Evolutionary conservation across 2,329 filamentous ascomycete genomes (phyloP), one percentile per base, ranked within the genome.

Genomic region (Monosporascus cannonballus): DNA sequence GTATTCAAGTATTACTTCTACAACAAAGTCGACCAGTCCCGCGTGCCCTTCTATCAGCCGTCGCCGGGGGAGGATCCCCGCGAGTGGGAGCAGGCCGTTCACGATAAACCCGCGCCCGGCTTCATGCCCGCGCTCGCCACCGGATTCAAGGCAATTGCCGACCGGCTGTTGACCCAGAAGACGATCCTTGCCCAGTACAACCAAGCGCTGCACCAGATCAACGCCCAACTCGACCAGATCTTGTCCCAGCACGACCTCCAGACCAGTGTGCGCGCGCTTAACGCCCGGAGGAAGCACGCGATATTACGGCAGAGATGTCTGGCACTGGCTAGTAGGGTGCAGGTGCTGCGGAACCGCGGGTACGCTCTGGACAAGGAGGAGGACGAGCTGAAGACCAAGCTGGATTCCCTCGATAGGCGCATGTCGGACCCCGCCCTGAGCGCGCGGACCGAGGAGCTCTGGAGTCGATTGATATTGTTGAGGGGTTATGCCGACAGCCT

Each of bases 1-100:
- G 82, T 81, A 27, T 90, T 94, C 73, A 87, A 90, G 69, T 77
- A 88, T 65, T 93, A 93, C 74, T 90, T 94, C 69, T 95, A 94
- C 77, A 94, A 94, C 72, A 84, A 89, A 59, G 88, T 92, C 57
- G 85, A 87, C 57, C 83, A 87, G 63, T 80, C 83, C 50, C 80
- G 81, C 65, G 85, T 87, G n/a, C 87, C 87, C 11, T 91, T 87
- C 69, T 92, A 88, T 69, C 81, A 85, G 58, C 87, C 87, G 2
- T 76, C 81, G 17, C 74, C 83, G 1, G 76, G 81, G 60, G 90
- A 94, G 65, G 85, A 92, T 64, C 82, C 86, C 38, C 80, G 83
- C 58, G 88, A 89, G 65, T 95, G 89, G 88, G 90, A 95, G 64
- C 87, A 91, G 61, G 90, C 90, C 0, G 79, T 93, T 27, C 82